Percentiles rank a stretch among this genome's conserved stretches.
Evolutionary conservation across 2,329 filamentous ascomycete species (phyloP).

Genomic region (Eurotiales sp.): DNA sequence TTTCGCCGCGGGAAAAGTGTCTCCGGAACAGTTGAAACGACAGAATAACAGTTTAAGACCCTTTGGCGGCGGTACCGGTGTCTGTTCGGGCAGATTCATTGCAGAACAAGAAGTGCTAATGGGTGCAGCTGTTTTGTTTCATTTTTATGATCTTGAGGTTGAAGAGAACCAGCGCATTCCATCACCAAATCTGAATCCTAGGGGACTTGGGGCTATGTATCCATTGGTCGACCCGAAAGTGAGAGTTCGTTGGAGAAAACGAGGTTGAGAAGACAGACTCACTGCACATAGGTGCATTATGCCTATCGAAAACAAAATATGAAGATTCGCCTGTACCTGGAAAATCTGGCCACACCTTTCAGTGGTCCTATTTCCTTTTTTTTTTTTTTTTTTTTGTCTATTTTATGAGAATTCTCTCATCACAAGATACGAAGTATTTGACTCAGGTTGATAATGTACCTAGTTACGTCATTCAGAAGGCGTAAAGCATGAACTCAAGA

Average conservation of each 20-base stretch:
- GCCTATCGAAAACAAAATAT: too few species aligned
- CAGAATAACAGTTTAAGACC: slow-evolving; percentile 9
- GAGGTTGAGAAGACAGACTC: too few species aligned
- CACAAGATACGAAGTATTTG: too few species aligned
- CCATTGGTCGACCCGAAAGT: slow-evolving; percentile 6
- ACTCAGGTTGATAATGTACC: too few species aligned
- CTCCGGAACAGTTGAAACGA: slow-evolving; percentile 1
- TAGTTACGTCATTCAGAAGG: too few species aligned
- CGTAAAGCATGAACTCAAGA: too few species aligned
- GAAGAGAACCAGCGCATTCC: slow-evolving; percentile 3
- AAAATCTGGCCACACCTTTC: too few species aligned
- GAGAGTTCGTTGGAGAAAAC: neutral
- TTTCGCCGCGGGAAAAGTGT: neutral
- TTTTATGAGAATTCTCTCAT: too few species aligned
- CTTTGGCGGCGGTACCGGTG: slow-evolving; percentile 13
- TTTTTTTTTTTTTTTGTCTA: too few species aligned
- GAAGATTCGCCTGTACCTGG: too few species aligned
- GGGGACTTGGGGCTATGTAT: slow-evolving; percentile 12
- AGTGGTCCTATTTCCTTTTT: too few species aligned
- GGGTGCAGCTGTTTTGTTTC: slow-evolving; percentile 8
- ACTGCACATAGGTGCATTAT: too few species aligned
- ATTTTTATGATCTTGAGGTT: slow-evolving; percentile 7
- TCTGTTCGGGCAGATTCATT: slow-evolving; percentile 15
- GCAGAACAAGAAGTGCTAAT: slow-evolving; percentile 13
- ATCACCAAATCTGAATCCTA: slow-evolving; percentile 8